These are phyloP conservation scores for Vitis rupestris DNA, from an alignment of 164 flowering plant species.

Conservation along the genomic window DNA sequence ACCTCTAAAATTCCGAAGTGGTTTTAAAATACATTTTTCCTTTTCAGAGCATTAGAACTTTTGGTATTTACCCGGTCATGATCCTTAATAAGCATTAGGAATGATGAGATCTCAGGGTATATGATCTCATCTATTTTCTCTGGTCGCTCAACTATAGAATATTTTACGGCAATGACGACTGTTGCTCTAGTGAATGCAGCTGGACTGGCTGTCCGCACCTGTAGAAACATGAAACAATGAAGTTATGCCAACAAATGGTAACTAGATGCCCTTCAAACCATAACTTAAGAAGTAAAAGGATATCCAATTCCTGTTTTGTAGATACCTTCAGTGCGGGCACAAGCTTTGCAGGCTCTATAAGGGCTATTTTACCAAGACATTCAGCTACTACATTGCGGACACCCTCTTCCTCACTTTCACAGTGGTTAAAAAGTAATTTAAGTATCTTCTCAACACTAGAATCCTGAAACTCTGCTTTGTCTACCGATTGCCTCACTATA, in stretches of 20 bases:
- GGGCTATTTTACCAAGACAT: conserved; percentile 97
- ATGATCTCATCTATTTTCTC: conserved; percentile 93
- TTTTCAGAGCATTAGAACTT: neutral
- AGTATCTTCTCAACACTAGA: conserved; percentile 93
- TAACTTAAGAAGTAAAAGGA: no score
- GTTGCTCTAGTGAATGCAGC: conserved; percentile 98
- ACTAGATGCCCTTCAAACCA: neutral
- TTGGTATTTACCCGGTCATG: conserved; percentile 67
- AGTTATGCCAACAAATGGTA: neutral
- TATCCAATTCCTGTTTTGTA: neutral
- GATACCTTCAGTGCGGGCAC: conserved; percentile 97
- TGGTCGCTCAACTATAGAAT: conserved; percentile 94
- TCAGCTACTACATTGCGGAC: conserved; percentile 99
- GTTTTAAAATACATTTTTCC: neutral
- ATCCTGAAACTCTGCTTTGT: conserved; percentile 87
- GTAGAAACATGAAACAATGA: conserved; percentile 1
- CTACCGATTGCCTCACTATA: conserved; percentile 94
- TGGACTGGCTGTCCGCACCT: conserved; percentile 78
- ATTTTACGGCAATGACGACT: conserved; percentile 90
- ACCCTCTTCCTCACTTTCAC: conserved; percentile 99
- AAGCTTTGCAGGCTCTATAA: conserved; percentile 88
- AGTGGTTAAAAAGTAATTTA: conserved; percentile 86
- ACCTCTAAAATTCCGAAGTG: no score
- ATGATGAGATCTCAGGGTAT: conserved; percentile 86
- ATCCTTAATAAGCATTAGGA: conserved; percentile 92